phyloP scores from a whole-genome alignment of 2,329 filamentous ascomycete genomes.

The Tolypocladium pustulatum region DNA sequence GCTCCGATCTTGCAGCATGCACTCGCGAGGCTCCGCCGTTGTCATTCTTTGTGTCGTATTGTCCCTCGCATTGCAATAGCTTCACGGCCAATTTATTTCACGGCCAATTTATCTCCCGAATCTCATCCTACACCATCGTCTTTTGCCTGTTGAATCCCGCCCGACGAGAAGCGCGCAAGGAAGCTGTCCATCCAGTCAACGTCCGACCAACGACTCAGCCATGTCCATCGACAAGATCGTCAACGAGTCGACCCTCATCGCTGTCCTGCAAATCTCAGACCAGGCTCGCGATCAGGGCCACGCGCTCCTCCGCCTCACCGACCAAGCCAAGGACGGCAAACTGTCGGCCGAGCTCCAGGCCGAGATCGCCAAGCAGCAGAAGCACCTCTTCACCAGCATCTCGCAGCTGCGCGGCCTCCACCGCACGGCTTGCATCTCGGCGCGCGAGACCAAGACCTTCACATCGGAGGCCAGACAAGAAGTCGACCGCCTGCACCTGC shows the following conservation, averaged over 20 bases:
- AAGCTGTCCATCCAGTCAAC: neutral
- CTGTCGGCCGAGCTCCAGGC: constrained; percentile 38
- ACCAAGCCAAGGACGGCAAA: constrained; percentile 31
- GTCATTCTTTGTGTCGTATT: neutral
- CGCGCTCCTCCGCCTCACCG: constrained; percentile 46
- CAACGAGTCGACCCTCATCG: constrained; percentile 42
- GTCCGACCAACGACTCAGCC: neutral
- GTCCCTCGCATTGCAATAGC: neutral
- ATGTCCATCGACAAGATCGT: constrained; percentile 30
- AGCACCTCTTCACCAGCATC: constrained; percentile 67
- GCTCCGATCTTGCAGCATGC: neutral
- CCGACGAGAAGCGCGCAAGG: neutral
- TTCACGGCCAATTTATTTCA: too few relatives aligned
- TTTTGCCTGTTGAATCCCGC: neutral
- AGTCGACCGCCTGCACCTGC: constrained; percentile 82
- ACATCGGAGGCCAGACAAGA: constrained; percentile 84
- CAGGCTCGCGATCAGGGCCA: constrained; percentile 64
- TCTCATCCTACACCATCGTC: neutral
- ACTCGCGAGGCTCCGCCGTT: neutral
- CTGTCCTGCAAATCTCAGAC: constrained; percentile 62
- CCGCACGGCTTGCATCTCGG: constrained; percentile 67
- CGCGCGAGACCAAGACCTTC: constrained; percentile 73
- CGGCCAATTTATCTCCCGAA: neutral
- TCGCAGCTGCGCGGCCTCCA: constrained; percentile 75
- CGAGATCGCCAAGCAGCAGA: constrained; percentile 65